Evolutionary conservation across 305 asterid genomes (phyloP), one percentile per base, ranked within the genome.

Genomic region (Salvia sclarea): DNA sequence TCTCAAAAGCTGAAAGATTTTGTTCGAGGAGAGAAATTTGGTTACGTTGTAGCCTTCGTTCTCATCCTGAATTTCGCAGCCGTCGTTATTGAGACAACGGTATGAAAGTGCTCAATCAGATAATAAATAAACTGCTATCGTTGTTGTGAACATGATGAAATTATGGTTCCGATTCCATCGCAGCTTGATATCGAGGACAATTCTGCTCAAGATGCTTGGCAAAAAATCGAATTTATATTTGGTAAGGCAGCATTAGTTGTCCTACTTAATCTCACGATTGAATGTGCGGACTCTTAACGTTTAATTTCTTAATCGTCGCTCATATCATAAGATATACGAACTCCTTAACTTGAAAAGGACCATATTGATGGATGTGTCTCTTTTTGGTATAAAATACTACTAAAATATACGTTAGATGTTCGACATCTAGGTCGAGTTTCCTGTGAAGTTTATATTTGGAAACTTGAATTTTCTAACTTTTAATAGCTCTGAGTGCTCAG

Each of bases 171-270:
- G 24, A 64, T 70, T 77, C 70, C 22, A 31, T 71, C 80, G 82
- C 94, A 94, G 99, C 99, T 94, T 70, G 99, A 94, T 76, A 94
- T 91, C 78, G 80, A 79, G 71, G 77, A 94, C 70, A 91, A 64
- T 76, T 82, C 97, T 75, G 90, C 81, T 71, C 99, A 94, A 77
- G 79, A 30, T 60, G 81, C 80, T 73, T 94, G 99, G 99, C 98
- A 94, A 83, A 82, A 71, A 76, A 75, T 81, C 63, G 99, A 91
- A 80, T 94, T 94, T 64, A 71, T 85, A 78, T 94, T 94, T 78
- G 99, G 99, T 94, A 82, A 87, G 86, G 54, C 79, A 71, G 61
- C 56, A 62, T 38, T 25, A 48, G 40, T 25, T 75, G 58, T 74
- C 68, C 47, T 48, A n/a, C 25, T 60, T 48, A 60, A 33, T 68